Percentiles rank a stretch among this genome's conserved stretches.
Conservation (phyloP, 495 filamentous ascomycete genomes). For the Aspergillus steynii region DNA sequence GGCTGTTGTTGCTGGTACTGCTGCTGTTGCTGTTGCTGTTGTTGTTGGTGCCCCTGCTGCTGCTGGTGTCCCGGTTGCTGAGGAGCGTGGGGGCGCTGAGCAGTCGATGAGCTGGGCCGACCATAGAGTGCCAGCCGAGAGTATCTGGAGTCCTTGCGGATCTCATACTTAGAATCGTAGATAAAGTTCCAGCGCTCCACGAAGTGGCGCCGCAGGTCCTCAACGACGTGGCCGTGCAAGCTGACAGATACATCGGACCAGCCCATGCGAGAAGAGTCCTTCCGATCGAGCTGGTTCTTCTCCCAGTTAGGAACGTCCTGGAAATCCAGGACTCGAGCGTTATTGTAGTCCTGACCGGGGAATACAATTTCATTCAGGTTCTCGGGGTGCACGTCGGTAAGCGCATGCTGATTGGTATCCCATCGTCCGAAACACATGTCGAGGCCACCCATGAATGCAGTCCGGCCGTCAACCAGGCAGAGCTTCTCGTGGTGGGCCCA, state of each 20-base stretch:
- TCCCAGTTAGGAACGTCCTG: constrained; percentile 80
- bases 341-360: constrained; percentile 94
- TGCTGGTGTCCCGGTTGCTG: constrained; percentile 1
- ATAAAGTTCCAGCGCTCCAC: constrained; percentile 93
- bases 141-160: constrained; percentile 64
- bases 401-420: constrained; percentile 71
- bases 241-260: constrained; percentile 90
- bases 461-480: constrained; percentile 73
- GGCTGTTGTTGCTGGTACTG: constrained; percentile 11
- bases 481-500: constrained; percentile 98
- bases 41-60: not conserved
- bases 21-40: not conserved
- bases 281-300: constrained; percentile 83
- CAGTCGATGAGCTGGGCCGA: constrained; percentile 24
- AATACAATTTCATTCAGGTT: constrained; percentile 76
- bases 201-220: constrained; percentile 79
- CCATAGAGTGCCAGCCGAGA: constrained; percentile 48
- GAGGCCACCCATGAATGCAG: constrained; percentile 84
- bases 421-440: constrained; percentile 65
- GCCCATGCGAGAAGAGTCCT: constrained; percentile 81
- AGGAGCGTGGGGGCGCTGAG: constrained; percentile 12
- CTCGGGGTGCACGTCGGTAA: constrained; percentile 81
- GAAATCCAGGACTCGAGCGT: constrained; percentile 86
- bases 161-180: constrained; percentile 76
- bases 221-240: constrained; percentile 74